phyloP scores from a whole-genome alignment of 495 filamentous ascomycete species.

The Xylaria longipes region DNA sequence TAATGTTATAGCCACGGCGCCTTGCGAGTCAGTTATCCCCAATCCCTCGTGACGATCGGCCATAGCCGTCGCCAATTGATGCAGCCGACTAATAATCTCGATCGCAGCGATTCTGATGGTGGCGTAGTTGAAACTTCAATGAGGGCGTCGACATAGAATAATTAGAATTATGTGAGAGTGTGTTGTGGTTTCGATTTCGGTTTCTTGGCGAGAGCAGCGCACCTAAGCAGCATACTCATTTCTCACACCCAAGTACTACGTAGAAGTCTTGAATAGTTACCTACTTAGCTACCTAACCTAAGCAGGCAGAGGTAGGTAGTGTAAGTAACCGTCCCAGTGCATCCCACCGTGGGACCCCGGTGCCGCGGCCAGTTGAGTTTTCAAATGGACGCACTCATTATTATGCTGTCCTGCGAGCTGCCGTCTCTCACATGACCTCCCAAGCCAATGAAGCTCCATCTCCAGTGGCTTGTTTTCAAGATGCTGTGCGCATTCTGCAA shows the following conservation, averaged over 20 bases:
- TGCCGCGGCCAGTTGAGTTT: neutral
- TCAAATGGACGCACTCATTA: neutral
- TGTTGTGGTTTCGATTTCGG: neutral
- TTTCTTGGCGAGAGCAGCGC: neutral
- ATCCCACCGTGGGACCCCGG: neutral
- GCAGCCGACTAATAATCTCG: neutral
- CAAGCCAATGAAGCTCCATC: neutral
- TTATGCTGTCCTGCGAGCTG: neutral
- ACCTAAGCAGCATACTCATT: neutral
- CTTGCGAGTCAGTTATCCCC: neutral
- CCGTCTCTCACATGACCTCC: neutral
- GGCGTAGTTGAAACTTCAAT: neutral
- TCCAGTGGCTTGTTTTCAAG: neutral
- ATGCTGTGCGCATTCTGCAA: constrained; percentile 22
- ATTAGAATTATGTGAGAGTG: neutral
- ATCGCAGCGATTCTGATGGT: neutral
- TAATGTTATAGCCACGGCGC: constrained; percentile 16
- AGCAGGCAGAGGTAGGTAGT: neutral
- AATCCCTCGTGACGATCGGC: neutral
- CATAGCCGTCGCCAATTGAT: constrained; percentile 7
- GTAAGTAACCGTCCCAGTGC: neutral
- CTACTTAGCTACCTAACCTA: neutral
- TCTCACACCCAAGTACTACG: neutral
- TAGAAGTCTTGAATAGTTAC: neutral
- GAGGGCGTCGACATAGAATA: constrained; percentile 3